Percentiles rank a stretch among this genome's conserved stretches.
Evolutionary conservation across 371 early-diverging fungal species (phyloP).

Genomic region (Lichtheimia ramosa): DNA sequence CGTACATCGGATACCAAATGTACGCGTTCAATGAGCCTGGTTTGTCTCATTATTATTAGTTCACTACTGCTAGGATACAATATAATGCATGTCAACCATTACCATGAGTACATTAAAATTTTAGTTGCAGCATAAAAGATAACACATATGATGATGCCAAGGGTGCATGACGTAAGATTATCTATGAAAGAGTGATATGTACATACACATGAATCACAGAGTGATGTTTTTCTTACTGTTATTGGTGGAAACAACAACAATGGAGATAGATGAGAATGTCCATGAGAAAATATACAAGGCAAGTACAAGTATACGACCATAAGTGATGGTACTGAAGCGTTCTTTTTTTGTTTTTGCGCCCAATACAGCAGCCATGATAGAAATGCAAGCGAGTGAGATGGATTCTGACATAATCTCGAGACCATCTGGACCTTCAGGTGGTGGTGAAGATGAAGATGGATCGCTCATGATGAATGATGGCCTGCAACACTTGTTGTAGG

Average conservation of each 20-base stretch:
- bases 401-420: constrained; percentile 19
- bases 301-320: constrained; percentile 21
- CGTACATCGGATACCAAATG: constrained; percentile 22
- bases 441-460: not conserved
- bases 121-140: constrained; percentile 27
- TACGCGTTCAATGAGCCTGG: constrained; percentile 31
- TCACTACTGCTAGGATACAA: too few relatives aligned
- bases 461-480: not conserved
- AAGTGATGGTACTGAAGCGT: constrained; percentile 11
- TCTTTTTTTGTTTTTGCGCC: constrained; percentile 20
- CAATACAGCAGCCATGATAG: constrained; percentile 12
- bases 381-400: constrained; percentile 18
- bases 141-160: constrained; percentile 24
- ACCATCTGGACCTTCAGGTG: constrained; percentile 14
- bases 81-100: not conserved
- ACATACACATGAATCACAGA: too few relatives aligned
- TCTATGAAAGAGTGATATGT: not conserved
- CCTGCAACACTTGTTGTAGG: not conserved
- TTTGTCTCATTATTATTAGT: too few relatives aligned
- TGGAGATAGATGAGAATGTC: constrained; percentile 19
- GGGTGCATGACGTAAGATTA: constrained; percentile 21
- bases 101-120: constrained; percentile 26
- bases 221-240: constrained; percentile 10
- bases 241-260: constrained; percentile 22
- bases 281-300: constrained; percentile 17